Evolutionary conservation across 2,329 filamentous ascomycete species (phyloP).

Genomic region (Cryphonectria nitschkei): DNA sequence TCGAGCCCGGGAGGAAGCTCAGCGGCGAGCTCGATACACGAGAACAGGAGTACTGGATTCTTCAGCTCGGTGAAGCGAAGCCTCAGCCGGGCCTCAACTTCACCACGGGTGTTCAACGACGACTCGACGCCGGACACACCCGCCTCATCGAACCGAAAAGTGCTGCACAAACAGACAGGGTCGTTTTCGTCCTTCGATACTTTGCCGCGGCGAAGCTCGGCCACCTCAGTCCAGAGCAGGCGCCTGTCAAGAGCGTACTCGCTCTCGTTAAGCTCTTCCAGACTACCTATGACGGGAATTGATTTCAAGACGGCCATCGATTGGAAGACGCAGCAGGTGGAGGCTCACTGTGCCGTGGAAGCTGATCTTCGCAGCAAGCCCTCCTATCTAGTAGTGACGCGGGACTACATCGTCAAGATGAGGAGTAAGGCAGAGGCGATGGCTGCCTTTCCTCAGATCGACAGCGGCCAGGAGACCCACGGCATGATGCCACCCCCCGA

Average conservation of each 20-base stretch:
- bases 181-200: constrained; percentile 33
- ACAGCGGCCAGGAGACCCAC: constrained; percentile 33
- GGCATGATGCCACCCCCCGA: constrained; percentile 37
- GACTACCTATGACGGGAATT: constrained; percentile 35
- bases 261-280: constrained; percentile 26
- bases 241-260: constrained; percentile 33
- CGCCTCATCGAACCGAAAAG: constrained; percentile 18
- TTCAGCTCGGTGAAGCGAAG: constrained; percentile 34
- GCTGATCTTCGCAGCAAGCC: constrained; percentile 51
- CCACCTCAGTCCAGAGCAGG: constrained; percentile 36
- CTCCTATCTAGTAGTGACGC: constrained; percentile 57
- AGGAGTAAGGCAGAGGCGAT: constrained; percentile 51
- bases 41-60: constrained; percentile 32
- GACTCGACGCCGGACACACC: constrained; percentile 14
- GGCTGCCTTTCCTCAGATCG: constrained; percentile 51
- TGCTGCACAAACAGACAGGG: constrained; percentile 25
- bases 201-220: constrained; percentile 37
- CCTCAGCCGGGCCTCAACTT: constrained; percentile 33
- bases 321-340: constrained; percentile 39
- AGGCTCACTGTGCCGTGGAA: constrained; percentile 51
- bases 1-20: constrained; percentile 30
- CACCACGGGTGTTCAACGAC: constrained; percentile 22
- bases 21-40: constrained; percentile 34
- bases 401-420: constrained; percentile 55
- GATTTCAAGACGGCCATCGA: constrained; percentile 38